Base-by-base conservation (phyloP, 1,139 yeast genomes). In the Geotrichum klebahnii region DNA sequence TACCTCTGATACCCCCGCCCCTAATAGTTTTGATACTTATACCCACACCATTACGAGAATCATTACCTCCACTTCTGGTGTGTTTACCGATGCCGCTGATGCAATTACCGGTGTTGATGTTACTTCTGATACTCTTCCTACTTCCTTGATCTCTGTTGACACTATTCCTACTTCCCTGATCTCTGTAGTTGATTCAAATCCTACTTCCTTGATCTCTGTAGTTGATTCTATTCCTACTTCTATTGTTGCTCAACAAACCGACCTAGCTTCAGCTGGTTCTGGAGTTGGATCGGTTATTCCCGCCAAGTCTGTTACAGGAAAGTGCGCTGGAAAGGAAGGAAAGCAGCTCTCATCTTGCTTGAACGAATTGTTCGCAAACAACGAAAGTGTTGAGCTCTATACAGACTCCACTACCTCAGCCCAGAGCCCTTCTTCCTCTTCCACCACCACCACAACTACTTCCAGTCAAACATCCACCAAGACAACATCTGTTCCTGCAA, bases 251-350 rank as follows among this genome's bases (percentile, higher is more conserved):
- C 28, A 19, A 10, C n/a, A 19, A 19, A 26, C 59, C 33, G 44
- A 54, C 35, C 44, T 54, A 12, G 35, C 59, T 36, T 45, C 55
- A n/a, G 38, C 59, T 16, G 43, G 40, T 28, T 36, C 56, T 26
- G 50, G 50, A 10, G 16, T 42, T 4, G 50, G 50, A 3, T 33
- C 46, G 10, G 32, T 47, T 24, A 32, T 47, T 14, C 26, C 28
- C 19, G 31, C 50, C 3, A 22, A 20, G 10, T 26, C 34, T 4
- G 50, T 42, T 10, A 36, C 35, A 12, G 50, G 50, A 23, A 17
- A 9, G 19, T 47, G 50, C 19, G 28, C 39, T 6, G 50, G 50
- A 17, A 43, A 44, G 36, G 26, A 22, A 8, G 53, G 49, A 20
- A n/a, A 24, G 39, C 19, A 29, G n/a, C 32, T 37, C 14, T 28